phyloP scores from a whole-genome alignment of 176 grass and related monocot genomes.

The Carex pumila region DNA sequence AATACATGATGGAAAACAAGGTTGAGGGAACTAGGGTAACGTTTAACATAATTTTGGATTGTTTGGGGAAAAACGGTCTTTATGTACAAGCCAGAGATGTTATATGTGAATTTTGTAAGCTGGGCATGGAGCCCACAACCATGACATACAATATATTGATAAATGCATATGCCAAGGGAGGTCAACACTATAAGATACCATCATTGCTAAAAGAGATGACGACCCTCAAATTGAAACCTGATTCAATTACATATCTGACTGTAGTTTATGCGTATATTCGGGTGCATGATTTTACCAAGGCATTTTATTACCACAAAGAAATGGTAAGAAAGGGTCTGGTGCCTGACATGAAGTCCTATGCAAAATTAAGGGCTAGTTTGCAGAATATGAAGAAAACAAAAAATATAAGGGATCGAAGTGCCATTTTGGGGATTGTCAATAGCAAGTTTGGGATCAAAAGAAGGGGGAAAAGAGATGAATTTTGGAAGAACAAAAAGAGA shows the following conservation, averaged over 20 bases:
- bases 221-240: slow-evolving; percentile 55
- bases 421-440: slow-evolving; percentile 58
- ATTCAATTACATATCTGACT: slow-evolving; percentile 77
- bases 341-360: slow-evolving; percentile 59
- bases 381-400: slow-evolving; percentile 62
- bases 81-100: slow-evolving; percentile 70
- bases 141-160: slow-evolving; percentile 97
- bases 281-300: slow-evolving; percentile 63
- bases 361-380: slow-evolving; percentile 66
- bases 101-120: slow-evolving; percentile 66
- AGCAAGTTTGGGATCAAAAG: slow-evolving; percentile 48
- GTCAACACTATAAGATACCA: slow-evolving; percentile 86
- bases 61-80: slow-evolving; percentile 80
- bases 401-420: slow-evolving; percentile 58
- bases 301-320: slow-evolving; percentile 86
- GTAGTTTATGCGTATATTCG: slow-evolving; percentile 78
- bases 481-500: slow-evolving; percentile 87
- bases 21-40: slow-evolving; percentile 47
- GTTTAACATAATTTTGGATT: slow-evolving; percentile 78
- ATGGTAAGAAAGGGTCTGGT: slow-evolving; percentile 71
- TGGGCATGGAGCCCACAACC: slow-evolving; percentile 55
- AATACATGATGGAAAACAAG: slow-evolving; percentile 63
- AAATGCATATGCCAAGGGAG: slow-evolving; percentile 86
- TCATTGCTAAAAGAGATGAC: slow-evolving; percentile 77
- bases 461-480: slow-evolving; percentile 79